phyloP scores from a whole-genome alignment of 2,329 filamentous ascomycete genomes.

The Phialophora expanda region DNA sequence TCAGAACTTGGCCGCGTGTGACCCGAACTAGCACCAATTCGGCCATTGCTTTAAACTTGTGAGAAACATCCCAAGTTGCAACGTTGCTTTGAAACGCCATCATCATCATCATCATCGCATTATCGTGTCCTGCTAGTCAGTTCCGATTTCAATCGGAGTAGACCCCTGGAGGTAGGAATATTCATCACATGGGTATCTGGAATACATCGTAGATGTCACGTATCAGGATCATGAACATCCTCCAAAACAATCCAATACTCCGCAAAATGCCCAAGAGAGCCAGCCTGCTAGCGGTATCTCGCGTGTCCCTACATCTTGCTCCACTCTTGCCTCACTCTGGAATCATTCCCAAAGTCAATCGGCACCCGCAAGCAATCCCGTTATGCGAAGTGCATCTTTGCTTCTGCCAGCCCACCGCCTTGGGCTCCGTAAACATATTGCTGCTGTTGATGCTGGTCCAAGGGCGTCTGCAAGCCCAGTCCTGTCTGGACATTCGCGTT shows the following conservation, averaged over 20 bases:
- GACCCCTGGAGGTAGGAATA: neutral
- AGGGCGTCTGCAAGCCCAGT: constrained; percentile 28
- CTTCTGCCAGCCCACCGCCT: constrained; percentile 1
- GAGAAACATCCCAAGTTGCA: constrained; percentile 4
- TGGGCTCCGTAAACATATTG: constrained; percentile 19
- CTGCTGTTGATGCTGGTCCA: constrained; percentile 17
- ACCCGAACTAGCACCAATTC: neutral
- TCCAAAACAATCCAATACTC: neutral
- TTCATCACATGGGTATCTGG: constrained; percentile 8
- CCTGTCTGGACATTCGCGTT: constrained; percentile 20
- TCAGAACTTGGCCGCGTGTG: neutral
- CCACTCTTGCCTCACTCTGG: constrained; percentile 16
- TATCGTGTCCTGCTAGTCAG: neutral
- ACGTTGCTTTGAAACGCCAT: constrained; percentile 1
- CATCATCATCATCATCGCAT: constrained; percentile 2
- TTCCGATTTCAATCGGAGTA: neutral
- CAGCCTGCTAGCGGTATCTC: neutral
- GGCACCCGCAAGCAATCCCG: neutral
- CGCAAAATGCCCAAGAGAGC: neutral
- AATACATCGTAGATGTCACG: constrained; percentile 5
- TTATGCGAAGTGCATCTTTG: constrained; percentile 23
- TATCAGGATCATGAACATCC: neutral
- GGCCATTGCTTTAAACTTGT: neutral
- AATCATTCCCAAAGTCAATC: neutral
- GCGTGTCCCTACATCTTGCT: neutral